phyloP scores from a whole-genome alignment of 129 eudicot species.

The Chrysanthemum makinoi region DNA sequence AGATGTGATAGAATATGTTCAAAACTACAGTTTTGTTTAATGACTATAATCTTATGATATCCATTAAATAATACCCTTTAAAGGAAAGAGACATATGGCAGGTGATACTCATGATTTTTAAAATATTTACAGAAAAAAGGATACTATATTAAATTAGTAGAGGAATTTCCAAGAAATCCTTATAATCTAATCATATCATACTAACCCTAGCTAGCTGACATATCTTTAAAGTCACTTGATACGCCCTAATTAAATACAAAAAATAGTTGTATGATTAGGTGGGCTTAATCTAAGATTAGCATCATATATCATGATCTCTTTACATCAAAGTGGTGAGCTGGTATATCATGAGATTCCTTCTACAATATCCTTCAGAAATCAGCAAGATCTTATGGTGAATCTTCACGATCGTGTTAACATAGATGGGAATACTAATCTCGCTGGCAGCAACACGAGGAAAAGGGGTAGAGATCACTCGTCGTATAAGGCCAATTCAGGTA shows the following conservation, averaged over 20 bases:
- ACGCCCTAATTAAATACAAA: too few relatives aligned
- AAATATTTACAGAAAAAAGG: background rate
- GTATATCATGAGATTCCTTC: constrained; percentile 32
- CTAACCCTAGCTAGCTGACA: background rate
- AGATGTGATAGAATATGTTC: background rate
- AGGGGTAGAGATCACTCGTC: constrained; percentile 18
- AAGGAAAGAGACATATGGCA: background rate
- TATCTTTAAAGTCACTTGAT: background rate
- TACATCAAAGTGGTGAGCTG: constrained; percentile 42
- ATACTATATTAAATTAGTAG: background rate
- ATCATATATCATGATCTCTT: constrained; percentile 39
- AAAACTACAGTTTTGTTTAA: background rate
- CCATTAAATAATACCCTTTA: too few relatives aligned
- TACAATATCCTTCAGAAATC: constrained; percentile 16
- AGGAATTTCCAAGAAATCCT: background rate
- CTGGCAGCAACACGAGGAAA: constrained; percentile 23
- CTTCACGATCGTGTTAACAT: constrained; percentile 18
- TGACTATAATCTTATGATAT: background rate
- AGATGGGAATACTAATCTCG: constrained; percentile 12
- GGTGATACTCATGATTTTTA: background rate
- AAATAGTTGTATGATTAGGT: background rate
- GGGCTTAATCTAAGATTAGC: constrained; percentile 23
- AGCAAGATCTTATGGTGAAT: constrained; percentile 25
- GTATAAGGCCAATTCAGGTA: constrained; percentile 25
- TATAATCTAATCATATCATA: background rate